phyloP scores from a whole-genome alignment of 257 asterid genomes.

The Capsicum chinense region DNA sequence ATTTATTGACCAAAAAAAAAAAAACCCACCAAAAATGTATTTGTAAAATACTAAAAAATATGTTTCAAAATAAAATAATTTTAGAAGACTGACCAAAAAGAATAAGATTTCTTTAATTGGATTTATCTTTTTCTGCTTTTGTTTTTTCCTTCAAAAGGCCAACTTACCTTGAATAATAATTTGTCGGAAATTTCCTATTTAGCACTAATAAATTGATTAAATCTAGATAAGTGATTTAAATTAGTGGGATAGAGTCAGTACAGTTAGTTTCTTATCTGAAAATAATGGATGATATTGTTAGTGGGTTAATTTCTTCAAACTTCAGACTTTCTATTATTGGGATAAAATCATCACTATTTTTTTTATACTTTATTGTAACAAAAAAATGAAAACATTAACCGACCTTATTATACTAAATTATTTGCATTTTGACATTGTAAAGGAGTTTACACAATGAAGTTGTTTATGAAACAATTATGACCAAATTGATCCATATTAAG shows the following conservation, averaged over 20 bases:
- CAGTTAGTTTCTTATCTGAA: neutral
- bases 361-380: neutral
- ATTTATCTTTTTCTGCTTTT: neutral
- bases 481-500: neutral
- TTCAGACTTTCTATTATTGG: neutral
- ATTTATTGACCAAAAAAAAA: neutral
- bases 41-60: neutral
- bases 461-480: no score
- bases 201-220: neutral
- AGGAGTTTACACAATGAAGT: neutral
- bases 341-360: neutral
- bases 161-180: neutral
- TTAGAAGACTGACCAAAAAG: neutral
- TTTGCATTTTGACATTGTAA: neutral
- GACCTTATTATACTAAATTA: neutral
- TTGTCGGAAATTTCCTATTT: neutral
- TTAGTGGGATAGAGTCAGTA: neutral
- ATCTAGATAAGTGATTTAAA: neutral
- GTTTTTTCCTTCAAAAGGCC: neutral
- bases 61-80: neutral
- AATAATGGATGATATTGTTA: neutral
- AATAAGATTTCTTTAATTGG: neutral
- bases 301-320: constrained; percentile 12
- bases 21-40: no score
- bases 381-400: neutral